A percentile compares a stretch with the other conserved stretches of the same genome.
phyloP scores from a whole-genome alignment of 495 filamentous ascomycete species.

The Diplogelasinospora grovesii region DNA sequence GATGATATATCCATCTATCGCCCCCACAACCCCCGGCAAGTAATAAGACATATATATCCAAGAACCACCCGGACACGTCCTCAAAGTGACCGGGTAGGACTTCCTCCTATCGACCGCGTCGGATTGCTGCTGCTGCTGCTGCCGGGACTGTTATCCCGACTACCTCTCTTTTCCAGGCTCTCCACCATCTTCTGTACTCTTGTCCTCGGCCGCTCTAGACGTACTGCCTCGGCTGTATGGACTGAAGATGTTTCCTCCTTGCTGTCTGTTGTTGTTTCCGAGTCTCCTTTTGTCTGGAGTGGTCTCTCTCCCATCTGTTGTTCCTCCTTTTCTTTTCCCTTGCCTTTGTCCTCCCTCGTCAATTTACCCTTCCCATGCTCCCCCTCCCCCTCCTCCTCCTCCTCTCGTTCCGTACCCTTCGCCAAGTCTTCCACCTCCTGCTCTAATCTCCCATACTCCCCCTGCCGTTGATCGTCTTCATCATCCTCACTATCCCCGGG shows the following conservation, averaged over 20 bases:
- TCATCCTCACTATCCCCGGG: slow-evolving; percentile 16
- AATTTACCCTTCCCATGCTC: not conserved
- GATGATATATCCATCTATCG: no score
- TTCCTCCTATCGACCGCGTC: no score
- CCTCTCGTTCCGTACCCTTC: slow-evolving; percentile 1
- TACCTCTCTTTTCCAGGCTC: slow-evolving; percentile 34
- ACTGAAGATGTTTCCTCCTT: no score
- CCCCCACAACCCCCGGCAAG: no score
- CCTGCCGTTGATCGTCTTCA: not conserved
- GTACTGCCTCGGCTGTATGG: slow-evolving; percentile 28
- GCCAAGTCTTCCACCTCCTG: not conserved
- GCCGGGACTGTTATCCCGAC: slow-evolving; percentile 24
- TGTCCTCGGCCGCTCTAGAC: slow-evolving; percentile 29
- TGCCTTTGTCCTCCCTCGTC: not conserved
- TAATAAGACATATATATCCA: no score
- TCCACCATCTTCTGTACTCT: slow-evolving; percentile 43
- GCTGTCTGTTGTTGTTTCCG: slow-evolving; percentile 10
- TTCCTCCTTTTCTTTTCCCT: not conserved
- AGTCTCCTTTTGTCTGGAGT: not conserved
- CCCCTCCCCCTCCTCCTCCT: not conserved
- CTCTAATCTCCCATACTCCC: slow-evolving; percentile 6
- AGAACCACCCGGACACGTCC: no score
- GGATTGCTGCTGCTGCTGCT: slow-evolving; percentile 24
- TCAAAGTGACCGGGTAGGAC: no score
- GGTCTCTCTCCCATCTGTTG: no score